Conservation (phyloP, 768 basidiomycete genomes). For the Suillus ampliporus region DNA sequence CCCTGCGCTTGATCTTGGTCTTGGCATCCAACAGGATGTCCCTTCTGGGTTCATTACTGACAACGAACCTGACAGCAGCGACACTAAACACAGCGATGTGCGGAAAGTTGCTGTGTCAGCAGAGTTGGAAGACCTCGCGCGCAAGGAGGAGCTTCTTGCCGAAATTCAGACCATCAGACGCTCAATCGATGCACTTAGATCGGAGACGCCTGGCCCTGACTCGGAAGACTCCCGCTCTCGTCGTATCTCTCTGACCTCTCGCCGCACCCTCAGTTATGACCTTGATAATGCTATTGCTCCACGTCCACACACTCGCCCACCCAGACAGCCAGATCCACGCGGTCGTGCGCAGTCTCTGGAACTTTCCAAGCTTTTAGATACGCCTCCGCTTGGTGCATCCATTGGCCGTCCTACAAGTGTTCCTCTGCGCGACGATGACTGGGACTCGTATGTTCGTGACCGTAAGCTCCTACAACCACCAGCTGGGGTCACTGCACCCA, state of each 20-base stretch:
- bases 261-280: conserved; percentile 72
- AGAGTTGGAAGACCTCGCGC: conserved; percentile 59
- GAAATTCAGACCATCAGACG: conserved; percentile 83
- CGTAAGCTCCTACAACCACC: conserved; percentile 87
- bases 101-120: conserved; percentile 44
- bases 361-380: conserved; percentile 52
- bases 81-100: conserved; percentile 34
- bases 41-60: conserved; percentile 71
- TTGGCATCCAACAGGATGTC: conserved; percentile 75
- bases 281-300: conserved; percentile 57
- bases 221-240: conserved; percentile 65
- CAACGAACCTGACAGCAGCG: conserved; percentile 34
- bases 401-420: conserved; percentile 75
- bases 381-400: conserved; percentile 52
- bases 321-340: conserved; percentile 71
- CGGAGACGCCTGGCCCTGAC: conserved; percentile 61
- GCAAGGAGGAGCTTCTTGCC: conserved; percentile 71
- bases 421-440: conserved; percentile 78
- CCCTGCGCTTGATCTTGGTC: conserved; percentile 76
- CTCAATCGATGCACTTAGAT: conserved; percentile 77
- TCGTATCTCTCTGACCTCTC: conserved; percentile 67
- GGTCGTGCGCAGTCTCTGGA: conserved; percentile 78
- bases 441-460: conserved; percentile 87
- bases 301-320: conserved; percentile 69
- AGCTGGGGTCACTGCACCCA: conserved; percentile 79